Conservation (phyloP, 2,329 filamentous ascomycete species). For the Sarocladium brachiariae region DNA sequence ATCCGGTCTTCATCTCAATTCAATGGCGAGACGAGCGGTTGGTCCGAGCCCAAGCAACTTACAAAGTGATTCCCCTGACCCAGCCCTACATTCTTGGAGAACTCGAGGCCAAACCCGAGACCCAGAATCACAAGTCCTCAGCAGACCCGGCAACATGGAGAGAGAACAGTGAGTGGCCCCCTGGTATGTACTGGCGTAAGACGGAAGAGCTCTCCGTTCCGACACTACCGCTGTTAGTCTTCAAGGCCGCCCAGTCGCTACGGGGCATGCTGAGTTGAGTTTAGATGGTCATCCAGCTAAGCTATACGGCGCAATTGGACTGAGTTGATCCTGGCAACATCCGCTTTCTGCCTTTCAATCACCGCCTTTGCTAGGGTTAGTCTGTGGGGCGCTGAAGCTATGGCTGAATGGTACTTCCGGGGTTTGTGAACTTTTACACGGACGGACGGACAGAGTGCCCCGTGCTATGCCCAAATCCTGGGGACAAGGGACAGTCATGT, state of each 20-base stretch:
- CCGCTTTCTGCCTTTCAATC: too few relatives aligned
- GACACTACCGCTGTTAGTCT: constrained; percentile 4
- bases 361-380: too few relatives aligned
- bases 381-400: too few relatives aligned
- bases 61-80: neutral
- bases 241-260: neutral
- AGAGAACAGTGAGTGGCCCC: constrained; percentile 1
- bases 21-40: constrained; percentile 1
- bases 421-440: too few relatives aligned
- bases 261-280: constrained; percentile 5
- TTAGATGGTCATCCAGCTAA: too few relatives aligned
- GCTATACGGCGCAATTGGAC: too few relatives aligned
- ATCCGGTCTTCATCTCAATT: neutral
- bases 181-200: neutral
- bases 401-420: too few relatives aligned
- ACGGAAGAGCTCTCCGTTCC: constrained; percentile 6
- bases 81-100: neutral
- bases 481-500: too few relatives aligned
- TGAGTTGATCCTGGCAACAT: too few relatives aligned
- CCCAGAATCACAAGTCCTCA: neutral
- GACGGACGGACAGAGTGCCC: too few relatives aligned
- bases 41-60: neutral
- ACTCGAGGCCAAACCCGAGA: too few relatives aligned
- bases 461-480: too few relatives aligned
- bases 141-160: neutral